A percentile compares a stretch with the other conserved stretches of the same genome.
phyloP scores from a whole-genome alignment of 495 filamentous ascomycete genomes.

The Hypoxylon perforatum region DNA sequence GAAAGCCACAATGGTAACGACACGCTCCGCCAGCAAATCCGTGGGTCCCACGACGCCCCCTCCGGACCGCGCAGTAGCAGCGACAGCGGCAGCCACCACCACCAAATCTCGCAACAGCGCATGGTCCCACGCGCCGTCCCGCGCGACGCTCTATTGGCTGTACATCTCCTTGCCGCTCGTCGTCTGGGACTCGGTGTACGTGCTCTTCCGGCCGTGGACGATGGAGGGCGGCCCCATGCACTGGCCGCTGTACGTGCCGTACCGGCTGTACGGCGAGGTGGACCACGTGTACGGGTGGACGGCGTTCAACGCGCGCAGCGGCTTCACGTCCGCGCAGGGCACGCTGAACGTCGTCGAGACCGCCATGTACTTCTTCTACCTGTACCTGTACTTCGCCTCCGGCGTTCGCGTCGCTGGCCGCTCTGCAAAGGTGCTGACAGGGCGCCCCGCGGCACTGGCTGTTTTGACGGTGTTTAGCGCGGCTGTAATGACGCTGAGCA shows the following conservation, averaged over 20 bases:
- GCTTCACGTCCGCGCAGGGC: constrained; percentile 84
- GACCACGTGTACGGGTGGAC: constrained; percentile 89
- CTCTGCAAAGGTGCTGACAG: constrained; percentile 59
- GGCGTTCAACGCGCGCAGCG: constrained; percentile 74
- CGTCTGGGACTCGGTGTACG: constrained; percentile 84
- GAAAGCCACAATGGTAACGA: constrained; percentile 40
- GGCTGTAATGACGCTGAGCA: constrained; percentile 84
- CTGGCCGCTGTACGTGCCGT: constrained; percentile 80
- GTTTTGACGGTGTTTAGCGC: constrained; percentile 74
- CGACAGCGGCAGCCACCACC: background rate
- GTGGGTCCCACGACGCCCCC: constrained; percentile 9
- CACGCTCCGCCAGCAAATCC: constrained; percentile 43
- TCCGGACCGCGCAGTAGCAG: background rate
- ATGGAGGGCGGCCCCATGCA: constrained; percentile 85
- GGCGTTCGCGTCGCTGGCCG: constrained; percentile 54
- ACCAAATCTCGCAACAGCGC: too few relatives aligned
- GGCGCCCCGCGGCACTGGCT: constrained; percentile 69
- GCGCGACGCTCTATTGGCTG: constrained; percentile 77
- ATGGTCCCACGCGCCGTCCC: constrained; percentile 78
- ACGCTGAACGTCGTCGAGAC: constrained; percentile 80
- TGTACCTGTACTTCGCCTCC: constrained; percentile 67
- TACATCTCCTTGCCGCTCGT: constrained; percentile 81
- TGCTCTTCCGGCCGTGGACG: constrained; percentile 81
- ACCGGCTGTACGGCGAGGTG: constrained; percentile 81
- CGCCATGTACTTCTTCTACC: constrained; percentile 74